phyloP scores from a whole-genome alignment of 169 alveolate genomes.

The Plasmodium berghei region DNA sequence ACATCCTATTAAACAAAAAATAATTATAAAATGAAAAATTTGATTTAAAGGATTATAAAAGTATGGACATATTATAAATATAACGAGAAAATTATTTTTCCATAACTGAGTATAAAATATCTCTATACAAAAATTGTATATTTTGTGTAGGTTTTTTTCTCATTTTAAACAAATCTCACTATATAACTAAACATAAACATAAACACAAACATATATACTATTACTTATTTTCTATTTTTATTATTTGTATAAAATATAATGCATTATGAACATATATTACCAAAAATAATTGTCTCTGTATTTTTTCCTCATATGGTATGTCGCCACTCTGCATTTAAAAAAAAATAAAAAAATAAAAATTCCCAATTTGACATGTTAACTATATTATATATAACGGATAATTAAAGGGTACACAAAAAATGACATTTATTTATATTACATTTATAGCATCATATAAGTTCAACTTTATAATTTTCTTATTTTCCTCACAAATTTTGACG shows the following conservation, averaged over 20 bases:
- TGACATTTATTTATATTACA: conserved; percentile 1
- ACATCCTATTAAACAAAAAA: conserved; percentile 37
- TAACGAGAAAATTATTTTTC: not conserved
- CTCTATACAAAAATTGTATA: too few relatives aligned
- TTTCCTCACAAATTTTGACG: conserved; percentile 59
- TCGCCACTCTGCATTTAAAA: conserved; percentile 29
- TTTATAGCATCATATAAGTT: conserved; percentile 32
- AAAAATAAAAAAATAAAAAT: not conserved
- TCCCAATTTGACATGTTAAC: not conserved
- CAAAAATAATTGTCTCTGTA: conserved; percentile 64
- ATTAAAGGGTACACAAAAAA: not conserved
- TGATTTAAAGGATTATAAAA: not conserved
- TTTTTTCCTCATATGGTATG: conserved; percentile 52
- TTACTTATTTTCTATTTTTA: too few relatives aligned
- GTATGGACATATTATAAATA: not conserved
- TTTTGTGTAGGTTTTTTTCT: too few relatives aligned
- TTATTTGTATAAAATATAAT: too few relatives aligned
- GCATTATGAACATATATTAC: conserved; percentile 4
- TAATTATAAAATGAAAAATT: too few relatives aligned
- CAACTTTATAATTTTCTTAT: conserved; percentile 28
- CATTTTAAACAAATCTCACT: too few relatives aligned
- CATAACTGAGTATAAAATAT: too few relatives aligned
- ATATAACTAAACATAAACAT: too few relatives aligned
- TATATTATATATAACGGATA: not conserved
- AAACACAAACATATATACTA: too few relatives aligned